Percentiles rank a stretch among this genome's conserved stretches.
These are phyloP conservation scores for Xylaria telfairii DNA, from an alignment of 495 filamentous ascomycete species.

Conservation along the genomic window DNA sequence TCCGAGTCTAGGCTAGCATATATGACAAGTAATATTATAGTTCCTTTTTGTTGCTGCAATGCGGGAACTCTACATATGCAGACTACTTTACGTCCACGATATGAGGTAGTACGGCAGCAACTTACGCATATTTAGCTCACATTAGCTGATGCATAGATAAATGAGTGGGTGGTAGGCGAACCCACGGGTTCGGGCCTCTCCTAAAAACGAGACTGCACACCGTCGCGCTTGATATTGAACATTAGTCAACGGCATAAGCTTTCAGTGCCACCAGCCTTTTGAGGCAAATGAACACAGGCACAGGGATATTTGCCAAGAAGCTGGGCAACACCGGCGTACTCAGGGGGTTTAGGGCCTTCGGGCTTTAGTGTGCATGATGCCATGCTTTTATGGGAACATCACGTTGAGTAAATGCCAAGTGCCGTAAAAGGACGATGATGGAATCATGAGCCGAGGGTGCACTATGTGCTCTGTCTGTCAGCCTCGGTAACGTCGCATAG, in stretches of 20 bases:
- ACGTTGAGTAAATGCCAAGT: background rate
- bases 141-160: background rate
- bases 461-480: background rate
- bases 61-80: background rate
- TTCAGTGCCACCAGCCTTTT: background rate
- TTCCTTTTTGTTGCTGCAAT: background rate
- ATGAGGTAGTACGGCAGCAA: background rate
- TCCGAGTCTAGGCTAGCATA: background rate
- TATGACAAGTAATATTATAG: background rate
- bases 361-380: slow-evolving; percentile 4
- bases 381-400: background rate
- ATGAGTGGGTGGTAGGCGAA: background rate
- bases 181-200: background rate
- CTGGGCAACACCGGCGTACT: background rate
- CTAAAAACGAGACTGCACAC: background rate
- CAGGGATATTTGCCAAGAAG: slow-evolving; percentile 8
- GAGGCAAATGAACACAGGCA: background rate
- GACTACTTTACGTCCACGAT: background rate
- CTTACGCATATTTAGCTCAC: slow-evolving; percentile 2
- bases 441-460: background rate
- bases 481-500: background rate
- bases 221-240: background rate
- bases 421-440: background rate
- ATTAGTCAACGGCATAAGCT: background rate
- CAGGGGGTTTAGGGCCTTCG: background rate